Evolutionary conservation across 306 rosid species (phyloP), one percentile per base, ranked within the genome.

Genomic region (Castanospermum australe): DNA sequence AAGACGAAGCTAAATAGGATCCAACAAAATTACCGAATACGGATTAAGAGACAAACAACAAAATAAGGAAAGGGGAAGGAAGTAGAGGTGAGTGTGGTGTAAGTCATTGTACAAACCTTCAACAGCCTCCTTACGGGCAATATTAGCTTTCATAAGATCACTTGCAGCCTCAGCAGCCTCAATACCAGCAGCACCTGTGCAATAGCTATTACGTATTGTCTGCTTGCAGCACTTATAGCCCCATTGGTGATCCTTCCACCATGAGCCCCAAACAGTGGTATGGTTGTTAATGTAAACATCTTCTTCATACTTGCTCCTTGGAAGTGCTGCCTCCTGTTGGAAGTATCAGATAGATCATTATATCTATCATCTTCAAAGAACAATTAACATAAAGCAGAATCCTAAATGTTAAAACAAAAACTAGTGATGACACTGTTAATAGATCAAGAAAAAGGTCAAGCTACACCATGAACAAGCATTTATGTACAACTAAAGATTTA

Each of bases 171-270:
- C 87, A 54, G 89, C 86, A 65, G n/a, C n/a, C n/a, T n/a, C n/a
- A n/a, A n/a, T n/a, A n/a, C 86, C 86, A 67, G 88, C 87, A 9
- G 76, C 80, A 44, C 86, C 86, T 5, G 88, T 81, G 74, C 90
- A 84, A 57, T 87, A 84, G 76, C 86, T 84, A 35, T 87, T 87
- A 7, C 75, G 77, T 13, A 78, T 78, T 30, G 71, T 81, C 48
- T 87, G 90, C 55, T 86, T 89, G 63, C 97, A 92, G 82, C 96
- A 89, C 79, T 84, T 87, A 36, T 71, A 91, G 18, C 97, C 97
- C 97, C 97, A 91, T 11, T 91, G 93, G 57, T 91, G 88, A 86
- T 86, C 96, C 83, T 75, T 87, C 96, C 93, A 91, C 93, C 93
- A 91, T 8, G 97, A 91, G 11, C 92, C 93, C 93, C 93, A 87